Percentiles rank a stretch among this genome's conserved stretches.
These are phyloP conservation scores for Glonium stellatum DNA, from an alignment of 495 filamentous ascomycete genomes.

Conservation along the genomic window DNA sequence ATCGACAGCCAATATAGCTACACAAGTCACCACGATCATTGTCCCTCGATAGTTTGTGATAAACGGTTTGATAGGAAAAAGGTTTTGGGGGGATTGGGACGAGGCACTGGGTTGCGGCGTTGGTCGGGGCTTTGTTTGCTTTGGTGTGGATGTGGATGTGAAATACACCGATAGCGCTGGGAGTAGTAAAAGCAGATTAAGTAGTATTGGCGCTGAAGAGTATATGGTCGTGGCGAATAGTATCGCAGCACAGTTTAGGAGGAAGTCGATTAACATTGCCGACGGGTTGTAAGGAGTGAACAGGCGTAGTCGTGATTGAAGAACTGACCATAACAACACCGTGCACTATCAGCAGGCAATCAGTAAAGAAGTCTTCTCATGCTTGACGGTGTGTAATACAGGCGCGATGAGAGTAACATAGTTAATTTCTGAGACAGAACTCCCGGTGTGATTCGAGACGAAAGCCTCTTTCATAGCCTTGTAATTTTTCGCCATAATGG, in stretches of 20 bases:
- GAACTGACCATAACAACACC: conserved; percentile 77
- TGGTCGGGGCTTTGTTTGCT: conserved; percentile 50
- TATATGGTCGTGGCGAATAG: conserved; percentile 85
- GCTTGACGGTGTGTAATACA: conserved; percentile 46
- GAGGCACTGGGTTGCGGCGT: conserved; percentile 32
- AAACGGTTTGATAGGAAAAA: conserved; percentile 78
- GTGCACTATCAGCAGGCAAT: conserved; percentile 51
- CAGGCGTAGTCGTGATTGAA: conserved; percentile 80
- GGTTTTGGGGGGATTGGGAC: conserved; percentile 29
- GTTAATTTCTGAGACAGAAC: conserved; percentile 78
- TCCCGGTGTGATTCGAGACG: conserved; percentile 86
- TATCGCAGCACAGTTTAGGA: conserved; percentile 75
- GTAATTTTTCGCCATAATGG: conserved; percentile 43
- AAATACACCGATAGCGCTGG: conserved; percentile 60
- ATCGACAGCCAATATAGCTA: conserved; percentile 95
- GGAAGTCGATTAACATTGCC: conserved; percentile 68
- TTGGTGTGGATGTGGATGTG: neutral
- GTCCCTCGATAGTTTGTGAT: conserved; percentile 80
- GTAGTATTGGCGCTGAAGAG: conserved; percentile 62
- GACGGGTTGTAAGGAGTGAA: conserved; percentile 67
- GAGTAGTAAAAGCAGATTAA: conserved; percentile 66
- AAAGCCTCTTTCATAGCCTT: conserved; percentile 92
- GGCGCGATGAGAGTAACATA: conserved; percentile 74
- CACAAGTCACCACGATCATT: conserved; percentile 90
- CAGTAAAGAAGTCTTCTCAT: neutral